phyloP scores from a whole-genome alignment of 306 rosid genomes.

The Gastrolobium villosum region DNA sequence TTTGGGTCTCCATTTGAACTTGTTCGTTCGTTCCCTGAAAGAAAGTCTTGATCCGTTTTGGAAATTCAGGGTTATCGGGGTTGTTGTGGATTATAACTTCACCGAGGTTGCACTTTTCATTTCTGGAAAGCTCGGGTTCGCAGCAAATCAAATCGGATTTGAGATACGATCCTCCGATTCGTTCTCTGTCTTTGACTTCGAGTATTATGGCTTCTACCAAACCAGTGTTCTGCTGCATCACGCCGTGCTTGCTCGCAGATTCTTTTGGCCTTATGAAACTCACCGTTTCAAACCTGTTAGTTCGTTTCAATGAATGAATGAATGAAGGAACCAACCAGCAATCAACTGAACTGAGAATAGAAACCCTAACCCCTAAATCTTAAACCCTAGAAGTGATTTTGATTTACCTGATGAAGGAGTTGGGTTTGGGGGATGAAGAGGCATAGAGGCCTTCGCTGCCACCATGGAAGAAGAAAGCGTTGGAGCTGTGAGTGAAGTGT shows the following conservation, averaged over 20 bases:
- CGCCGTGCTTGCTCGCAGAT: slow-evolving; percentile 56
- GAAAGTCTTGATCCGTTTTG: slow-evolving; percentile 70
- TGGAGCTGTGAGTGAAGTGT: slow-evolving; percentile 70
- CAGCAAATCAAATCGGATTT: slow-evolving; percentile 78
- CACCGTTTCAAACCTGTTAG: slow-evolving; percentile 69
- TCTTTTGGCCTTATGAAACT: slow-evolving; percentile 74
- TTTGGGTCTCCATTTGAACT: slow-evolving; percentile 50
- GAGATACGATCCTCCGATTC: slow-evolving; percentile 76
- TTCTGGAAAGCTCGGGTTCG: slow-evolving; percentile 52
- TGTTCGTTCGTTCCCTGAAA: slow-evolving; percentile 63
- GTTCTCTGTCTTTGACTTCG: slow-evolving; percentile 76
- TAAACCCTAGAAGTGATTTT: too few species aligned
- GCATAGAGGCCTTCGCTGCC: slow-evolving; percentile 89
- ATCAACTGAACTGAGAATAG: too few species aligned
- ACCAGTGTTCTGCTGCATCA: slow-evolving; percentile 83
- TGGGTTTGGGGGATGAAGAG: slow-evolving; percentile 55
- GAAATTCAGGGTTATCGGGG: slow-evolving; percentile 58
- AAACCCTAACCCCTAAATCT: too few species aligned
- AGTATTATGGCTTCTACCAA: slow-evolving; percentile 85
- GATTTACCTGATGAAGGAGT: slow-evolving; percentile 74
- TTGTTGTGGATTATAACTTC: slow-evolving; percentile 77
- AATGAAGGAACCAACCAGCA: too few species aligned
- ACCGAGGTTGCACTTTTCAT: slow-evolving; percentile 66
- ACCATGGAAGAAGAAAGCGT: slow-evolving; percentile 98
- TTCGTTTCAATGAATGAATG: too few species aligned